phyloP scores from a whole-genome alignment of 2,329 filamentous ascomycete genomes.

The Trichoderma atroviride region DNA sequence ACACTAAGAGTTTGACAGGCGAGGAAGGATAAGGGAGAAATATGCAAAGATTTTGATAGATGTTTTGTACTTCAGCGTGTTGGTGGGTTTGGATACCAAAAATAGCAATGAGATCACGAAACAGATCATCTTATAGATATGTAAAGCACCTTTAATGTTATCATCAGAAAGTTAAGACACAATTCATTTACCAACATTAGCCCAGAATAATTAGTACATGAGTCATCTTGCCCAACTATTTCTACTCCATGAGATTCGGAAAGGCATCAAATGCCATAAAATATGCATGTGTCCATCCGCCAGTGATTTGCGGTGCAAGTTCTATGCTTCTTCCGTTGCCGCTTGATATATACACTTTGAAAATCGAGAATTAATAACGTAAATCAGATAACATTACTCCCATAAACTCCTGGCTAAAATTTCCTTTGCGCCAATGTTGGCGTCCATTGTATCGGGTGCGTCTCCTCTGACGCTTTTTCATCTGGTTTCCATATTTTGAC shows the following conservation, averaged over 20 bases:
- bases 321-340: background rate
- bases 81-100: background rate
- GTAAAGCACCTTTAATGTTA: background rate
- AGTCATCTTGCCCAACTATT: background rate
- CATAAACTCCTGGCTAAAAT: slow-evolving; percentile 51
- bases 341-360: background rate
- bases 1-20: background rate
- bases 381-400: background rate
- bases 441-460: slow-evolving; percentile 90
- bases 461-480: slow-evolving; percentile 85
- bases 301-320: background rate
- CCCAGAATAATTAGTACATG: background rate
- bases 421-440: slow-evolving; percentile 78
- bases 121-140: background rate
- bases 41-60: background rate
- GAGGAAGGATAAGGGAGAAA: too few species aligned
- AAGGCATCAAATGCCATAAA: background rate
- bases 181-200: background rate
- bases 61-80: background rate
- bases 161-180: background rate
- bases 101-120: slow-evolving; percentile 4
- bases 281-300: background rate
- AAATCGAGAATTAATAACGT: background rate
- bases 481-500: slow-evolving; percentile 98
- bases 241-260: background rate